Conservation (phyloP, 169 alveolate genomes). For the Plasmodium knowlesi region DNA sequence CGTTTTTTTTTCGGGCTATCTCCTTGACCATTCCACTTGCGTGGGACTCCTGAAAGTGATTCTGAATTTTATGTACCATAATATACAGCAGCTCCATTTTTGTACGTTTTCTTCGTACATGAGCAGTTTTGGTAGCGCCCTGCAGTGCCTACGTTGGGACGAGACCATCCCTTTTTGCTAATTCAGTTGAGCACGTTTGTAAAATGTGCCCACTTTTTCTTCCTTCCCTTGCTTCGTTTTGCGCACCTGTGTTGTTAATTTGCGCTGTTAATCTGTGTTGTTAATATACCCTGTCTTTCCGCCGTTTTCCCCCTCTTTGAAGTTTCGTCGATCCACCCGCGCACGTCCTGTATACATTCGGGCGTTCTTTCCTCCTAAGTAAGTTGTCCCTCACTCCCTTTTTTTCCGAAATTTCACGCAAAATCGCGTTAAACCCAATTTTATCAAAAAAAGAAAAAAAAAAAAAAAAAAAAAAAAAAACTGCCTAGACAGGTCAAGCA, state of each 20-base stretch:
- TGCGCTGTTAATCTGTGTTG: neutral
- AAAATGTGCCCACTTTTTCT: neutral
- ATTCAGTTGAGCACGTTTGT: neutral
- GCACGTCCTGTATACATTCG: neutral
- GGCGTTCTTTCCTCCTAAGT: neutral
- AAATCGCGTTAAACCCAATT: neutral
- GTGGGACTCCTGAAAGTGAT: conserved; percentile 16
- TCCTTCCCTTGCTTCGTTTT: neutral
- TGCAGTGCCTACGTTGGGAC: conserved; percentile 18
- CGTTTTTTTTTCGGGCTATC: conserved; percentile 44
- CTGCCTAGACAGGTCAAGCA: neutral
- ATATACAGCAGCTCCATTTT: conserved; percentile 36
- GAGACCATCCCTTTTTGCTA: neutral
- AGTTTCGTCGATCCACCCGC: no score
- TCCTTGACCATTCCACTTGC: conserved; percentile 28
- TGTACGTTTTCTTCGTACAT: neutral
- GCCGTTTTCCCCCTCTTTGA: neutral
- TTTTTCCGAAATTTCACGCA: neutral
- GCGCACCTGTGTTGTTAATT: neutral
- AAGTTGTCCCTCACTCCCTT: neutral
- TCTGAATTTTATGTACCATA: conserved; percentile 37
- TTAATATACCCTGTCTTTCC: neutral
- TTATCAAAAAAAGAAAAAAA: neutral
- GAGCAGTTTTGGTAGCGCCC: conserved; percentile 58
- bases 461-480: neutral